Base-by-base conservation (phyloP, 164 flowering plant species). In the Vitis riparia region DNA sequence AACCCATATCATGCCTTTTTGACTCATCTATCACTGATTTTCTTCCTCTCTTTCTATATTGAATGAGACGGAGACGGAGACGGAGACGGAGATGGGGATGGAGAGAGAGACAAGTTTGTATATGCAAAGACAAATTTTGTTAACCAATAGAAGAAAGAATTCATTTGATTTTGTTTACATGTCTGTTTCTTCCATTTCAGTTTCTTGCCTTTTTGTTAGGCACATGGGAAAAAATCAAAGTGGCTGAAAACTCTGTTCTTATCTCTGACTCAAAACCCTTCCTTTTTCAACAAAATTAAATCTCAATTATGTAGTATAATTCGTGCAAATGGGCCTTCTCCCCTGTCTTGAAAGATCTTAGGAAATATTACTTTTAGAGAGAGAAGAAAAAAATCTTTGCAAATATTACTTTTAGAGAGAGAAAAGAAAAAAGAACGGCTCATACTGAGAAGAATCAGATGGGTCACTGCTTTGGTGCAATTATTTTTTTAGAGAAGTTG, bases 1-100 rank as follows among this genome's bases (percentile, higher is more conserved):
- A 11, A 87, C 91, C 15, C 94, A 94, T 66, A 92, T 94, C 67
- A 94, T 87, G 92, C 98, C 98, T 27, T 94, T 86, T 66, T 89
- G 83, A 88, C 13, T 48, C 9, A 0, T 60, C 11, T 2, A 23
- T 44, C 27, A 17, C 19, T 77, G 32, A 53, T 53, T 32, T 32
- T 63, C 55, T 70, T 48, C 51, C 50, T 51, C 9, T 47, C 32
- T 59, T 67, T 16, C 51, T 19, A 37, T 17, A 16, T 17, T 16
- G 11, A 16, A 44, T 11, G 9, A 32, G 30, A 58, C n/a, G 11
- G 13, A 58, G 10, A 37, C 7, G 44, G 32, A 44, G 5, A 27
- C 6, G 7, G 44, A 37, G 44, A 37, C 27, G 27, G 27, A 23
- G 27, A 23, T 2, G 48, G 3, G 19, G 29, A 49, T 13, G 27